phyloP scores from a whole-genome alignment of 139 green algal genomes.

The Yamagishiella unicocca region DNA sequence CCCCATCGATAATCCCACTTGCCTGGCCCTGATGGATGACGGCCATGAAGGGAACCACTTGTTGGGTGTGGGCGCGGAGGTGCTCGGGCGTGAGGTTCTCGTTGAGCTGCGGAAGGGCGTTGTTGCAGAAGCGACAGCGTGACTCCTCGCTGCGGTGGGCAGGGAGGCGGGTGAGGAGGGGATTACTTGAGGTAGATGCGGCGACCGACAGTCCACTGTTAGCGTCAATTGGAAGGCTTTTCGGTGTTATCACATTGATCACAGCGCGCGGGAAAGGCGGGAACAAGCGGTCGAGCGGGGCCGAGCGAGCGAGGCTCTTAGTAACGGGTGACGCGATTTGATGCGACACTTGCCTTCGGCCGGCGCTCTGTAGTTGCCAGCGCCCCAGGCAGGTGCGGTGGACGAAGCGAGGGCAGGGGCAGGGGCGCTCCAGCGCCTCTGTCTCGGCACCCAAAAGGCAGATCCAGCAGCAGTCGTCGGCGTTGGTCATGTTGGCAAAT shows the following conservation, averaged over 20 bases:
- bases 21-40: conserved; percentile 11
- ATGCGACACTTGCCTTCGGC: not conserved
- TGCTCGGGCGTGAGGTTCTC: not conserved
- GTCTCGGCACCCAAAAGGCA: not conserved
- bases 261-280: not conserved
- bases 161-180: not conserved
- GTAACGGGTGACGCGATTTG: not conserved
- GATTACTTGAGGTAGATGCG: not conserved
- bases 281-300: not conserved
- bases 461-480: conserved; percentile 19
- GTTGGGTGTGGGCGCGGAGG: not conserved
- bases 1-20: not conserved
- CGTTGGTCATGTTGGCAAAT: not conserved
- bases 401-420: conserved; percentile 9
- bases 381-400: conserved; percentile 7
- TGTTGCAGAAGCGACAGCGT: not conserved
- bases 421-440: not conserved
- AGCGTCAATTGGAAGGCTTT: not conserved
- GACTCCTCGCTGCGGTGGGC: not conserved
- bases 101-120: not conserved
- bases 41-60: conserved; percentile 11
- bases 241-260: not conserved
- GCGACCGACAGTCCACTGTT: not conserved
- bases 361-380: conserved; percentile 5
- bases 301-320: not conserved